Conservation (phyloP, 2,329 filamentous ascomycete genomes). For the Aspergillus calidoustus region DNA sequence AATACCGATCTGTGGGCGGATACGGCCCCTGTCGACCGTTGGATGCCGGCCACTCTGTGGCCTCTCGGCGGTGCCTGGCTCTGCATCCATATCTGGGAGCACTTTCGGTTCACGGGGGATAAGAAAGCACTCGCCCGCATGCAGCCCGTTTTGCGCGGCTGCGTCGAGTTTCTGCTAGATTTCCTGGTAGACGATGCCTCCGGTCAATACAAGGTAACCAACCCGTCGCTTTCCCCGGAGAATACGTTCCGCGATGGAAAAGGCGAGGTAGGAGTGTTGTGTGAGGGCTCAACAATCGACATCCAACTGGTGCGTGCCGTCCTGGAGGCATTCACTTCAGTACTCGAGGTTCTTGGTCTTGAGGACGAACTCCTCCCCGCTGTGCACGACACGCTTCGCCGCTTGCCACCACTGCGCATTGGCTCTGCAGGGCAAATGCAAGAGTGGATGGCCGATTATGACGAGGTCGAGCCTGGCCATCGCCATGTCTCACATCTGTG, state of each 20-base stretch:
- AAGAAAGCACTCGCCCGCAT: constrained; percentile 25
- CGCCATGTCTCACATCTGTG: constrained; percentile 57
- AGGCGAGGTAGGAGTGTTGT: constrained; percentile 28
- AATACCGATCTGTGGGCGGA: constrained; percentile 65
- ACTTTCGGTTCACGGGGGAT: constrained; percentile 56
- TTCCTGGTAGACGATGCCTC: constrained; percentile 32
- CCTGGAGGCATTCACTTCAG: constrained; percentile 38
- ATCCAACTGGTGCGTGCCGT: constrained; percentile 50
- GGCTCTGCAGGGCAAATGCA: constrained; percentile 32
- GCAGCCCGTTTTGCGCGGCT: constrained; percentile 33
- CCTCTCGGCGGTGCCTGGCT: constrained; percentile 61
- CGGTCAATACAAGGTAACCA: constrained; percentile 31
- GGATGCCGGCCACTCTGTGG: constrained; percentile 45
- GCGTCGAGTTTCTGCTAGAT: constrained; percentile 36
- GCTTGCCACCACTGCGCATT: constrained; percentile 30
- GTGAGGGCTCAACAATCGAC: constrained; percentile 54
- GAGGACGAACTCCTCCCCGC: constrained; percentile 24
- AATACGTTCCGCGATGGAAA: constrained; percentile 34
- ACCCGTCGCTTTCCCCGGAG: constrained; percentile 36
- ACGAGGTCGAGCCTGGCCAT: constrained; percentile 52
- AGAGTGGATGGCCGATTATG: constrained; percentile 42
- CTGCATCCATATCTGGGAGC: constrained; percentile 64
- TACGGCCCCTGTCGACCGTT: constrained; percentile 55
- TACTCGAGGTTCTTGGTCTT: constrained; percentile 14
- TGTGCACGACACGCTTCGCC: constrained; percentile 19